These are phyloP conservation scores for Penicillium sp. DNA, from an alignment of 2,329 filamentous ascomycete genomes.

Conservation along the genomic window DNA sequence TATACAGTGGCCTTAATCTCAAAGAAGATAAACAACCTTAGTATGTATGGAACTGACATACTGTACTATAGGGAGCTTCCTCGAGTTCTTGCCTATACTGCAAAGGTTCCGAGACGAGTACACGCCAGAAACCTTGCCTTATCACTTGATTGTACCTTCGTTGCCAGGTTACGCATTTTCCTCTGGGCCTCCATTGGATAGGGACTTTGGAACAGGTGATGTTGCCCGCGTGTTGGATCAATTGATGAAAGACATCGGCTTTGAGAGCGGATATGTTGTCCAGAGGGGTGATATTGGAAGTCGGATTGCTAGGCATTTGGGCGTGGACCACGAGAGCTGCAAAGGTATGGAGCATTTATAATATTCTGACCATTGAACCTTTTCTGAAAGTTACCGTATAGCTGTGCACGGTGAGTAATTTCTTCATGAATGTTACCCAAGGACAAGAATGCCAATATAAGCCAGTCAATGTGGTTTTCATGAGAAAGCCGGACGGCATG, in stretches of 20 bases:
- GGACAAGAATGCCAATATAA: conserved; percentile 5
- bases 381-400: conserved; percentile 3
- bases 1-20: not conserved
- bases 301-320: conserved; percentile 21
- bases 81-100: conserved; percentile 32
- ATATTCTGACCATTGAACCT: too few relatives aligned
- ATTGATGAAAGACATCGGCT: conserved; percentile 30
- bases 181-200: conserved; percentile 27
- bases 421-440: not conserved
- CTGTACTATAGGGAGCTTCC: conserved; percentile 25
- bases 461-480: conserved; percentile 28
- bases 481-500: conserved; percentile 21
- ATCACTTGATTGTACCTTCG: conserved; percentile 32
- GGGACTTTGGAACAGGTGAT: conserved; percentile 21
- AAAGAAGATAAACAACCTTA: not conserved
- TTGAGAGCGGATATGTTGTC: conserved; percentile 27
- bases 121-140: conserved; percentile 25
- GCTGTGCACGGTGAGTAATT: conserved; percentile 28
- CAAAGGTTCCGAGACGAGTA: conserved; percentile 26
- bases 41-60: too few relatives aligned
- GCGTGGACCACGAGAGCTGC: conserved; percentile 26
- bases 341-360: conserved; percentile 21
- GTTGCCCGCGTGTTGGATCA: conserved; percentile 26
- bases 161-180: conserved; percentile 32
- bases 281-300: conserved; percentile 35